Conservation (phyloP, 768 basidiomycete species). For the Rhizopogon roseolus region DNA sequence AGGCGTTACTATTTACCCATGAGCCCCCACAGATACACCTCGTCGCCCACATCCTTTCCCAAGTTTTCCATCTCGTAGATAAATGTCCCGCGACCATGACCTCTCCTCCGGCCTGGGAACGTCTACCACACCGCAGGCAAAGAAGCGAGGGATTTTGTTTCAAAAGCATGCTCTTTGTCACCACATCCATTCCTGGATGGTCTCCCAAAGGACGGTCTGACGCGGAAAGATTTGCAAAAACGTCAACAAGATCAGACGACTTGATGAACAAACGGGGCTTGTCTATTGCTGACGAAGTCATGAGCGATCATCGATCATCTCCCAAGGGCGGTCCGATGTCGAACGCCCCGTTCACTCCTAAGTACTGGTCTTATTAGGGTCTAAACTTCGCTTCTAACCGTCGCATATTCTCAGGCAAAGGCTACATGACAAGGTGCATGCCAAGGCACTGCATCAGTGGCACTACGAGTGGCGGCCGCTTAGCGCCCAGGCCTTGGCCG, state of each 20-base stretch:
- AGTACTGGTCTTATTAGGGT: no score
- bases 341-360: no score
- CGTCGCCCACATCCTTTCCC: conserved; percentile 57
- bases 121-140: conserved; percentile 64
- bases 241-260: conserved; percentile 65
- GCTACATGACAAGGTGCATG: no score
- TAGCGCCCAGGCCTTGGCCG: no score
- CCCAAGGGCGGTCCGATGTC: no score
- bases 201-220: conserved; percentile 32
- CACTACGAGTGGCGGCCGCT: no score
- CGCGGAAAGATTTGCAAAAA: conserved; percentile 39
- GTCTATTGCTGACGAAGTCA: conserved; percentile 46
- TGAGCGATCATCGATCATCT: no score
- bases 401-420: no score
- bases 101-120: conserved; percentile 40
- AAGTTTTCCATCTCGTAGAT: conserved; percentile 50
- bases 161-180: conserved; percentile 54
- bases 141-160: conserved; percentile 32
- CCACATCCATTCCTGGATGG: conserved; percentile 46
- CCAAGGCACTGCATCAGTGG: no score
- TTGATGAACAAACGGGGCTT: conserved; percentile 71
- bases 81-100: conserved; percentile 23
- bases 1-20: conserved; percentile 37
- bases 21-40: conserved; percentile 70
- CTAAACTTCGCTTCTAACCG: no score